These are phyloP conservation scores for Fusarium sp. DNA, from an alignment of 2,329 filamentous ascomycete genomes.

Conservation along the genomic window DNA sequence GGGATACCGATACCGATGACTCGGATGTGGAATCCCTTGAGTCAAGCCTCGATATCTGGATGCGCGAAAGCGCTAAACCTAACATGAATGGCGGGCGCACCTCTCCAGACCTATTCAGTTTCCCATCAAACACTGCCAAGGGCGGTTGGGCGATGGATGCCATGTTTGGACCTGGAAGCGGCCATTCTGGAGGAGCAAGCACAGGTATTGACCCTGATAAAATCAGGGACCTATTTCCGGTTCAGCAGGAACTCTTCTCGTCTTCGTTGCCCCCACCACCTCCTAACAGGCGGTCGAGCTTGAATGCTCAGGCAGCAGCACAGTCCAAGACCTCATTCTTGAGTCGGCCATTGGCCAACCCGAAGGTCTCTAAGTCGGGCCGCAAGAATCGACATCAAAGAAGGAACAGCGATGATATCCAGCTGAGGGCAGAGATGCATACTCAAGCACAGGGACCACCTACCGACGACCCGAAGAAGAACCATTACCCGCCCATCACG, in stretches of 20 bases:
- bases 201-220: conserved; percentile 56
- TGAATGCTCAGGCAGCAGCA: conserved; percentile 63
- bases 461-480: conserved; percentile 54
- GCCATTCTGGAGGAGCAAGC: conserved; percentile 43
- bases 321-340: conserved; percentile 33
- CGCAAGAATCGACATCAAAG: conserved; percentile 41
- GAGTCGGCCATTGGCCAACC: conserved; percentile 38
- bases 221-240: conserved; percentile 63
- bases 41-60: conserved; percentile 71
- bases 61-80: conserved; percentile 67
- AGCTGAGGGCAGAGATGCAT: conserved; percentile 46
- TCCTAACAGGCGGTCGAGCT: conserved; percentile 68
- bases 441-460: conserved; percentile 46
- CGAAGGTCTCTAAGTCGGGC: conserved; percentile 35
- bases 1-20: conserved; percentile 62
- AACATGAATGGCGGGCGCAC: conserved; percentile 47
- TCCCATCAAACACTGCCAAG: conserved; percentile 59
- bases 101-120: conserved; percentile 70
- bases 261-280: conserved; percentile 61
- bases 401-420: conserved; percentile 54
- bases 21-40: conserved; percentile 60
- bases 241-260: conserved; percentile 59
- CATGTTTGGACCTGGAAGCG: conserved; percentile 60
- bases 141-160: conserved; percentile 64
- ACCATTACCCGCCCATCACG: conserved; percentile 66